Conservation (phyloP, 306 rosid genomes). For the Sesbania bispinosa region DNA sequence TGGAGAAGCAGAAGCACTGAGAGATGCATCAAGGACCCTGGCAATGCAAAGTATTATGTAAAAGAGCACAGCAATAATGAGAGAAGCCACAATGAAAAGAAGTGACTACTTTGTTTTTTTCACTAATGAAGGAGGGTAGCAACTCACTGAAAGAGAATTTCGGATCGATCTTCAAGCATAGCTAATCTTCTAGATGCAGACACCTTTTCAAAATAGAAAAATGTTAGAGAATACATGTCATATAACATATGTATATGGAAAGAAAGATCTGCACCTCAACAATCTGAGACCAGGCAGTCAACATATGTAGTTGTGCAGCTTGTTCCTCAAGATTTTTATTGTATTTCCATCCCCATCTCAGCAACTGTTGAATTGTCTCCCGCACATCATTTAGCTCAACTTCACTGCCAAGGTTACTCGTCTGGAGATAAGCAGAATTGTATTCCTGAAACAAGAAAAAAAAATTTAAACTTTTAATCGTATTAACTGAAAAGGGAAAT, state of each 20-base stretch:
- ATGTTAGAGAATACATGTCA: slow-evolving; percentile 23
- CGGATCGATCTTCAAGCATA: slow-evolving; percentile 79
- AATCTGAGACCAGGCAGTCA: slow-evolving; percentile 96
- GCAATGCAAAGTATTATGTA: slow-evolving; percentile 27
- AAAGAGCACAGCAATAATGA: not conserved
- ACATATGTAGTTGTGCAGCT: slow-evolving; percentile 96
- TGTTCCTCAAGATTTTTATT: slow-evolving; percentile 97
- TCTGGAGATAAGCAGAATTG: slow-evolving; percentile 59
- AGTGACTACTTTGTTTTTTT: not conserved
- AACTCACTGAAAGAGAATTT: slow-evolving; percentile 85
- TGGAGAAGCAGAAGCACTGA: slow-evolving; percentile 88
- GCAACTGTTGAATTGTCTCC: slow-evolving; percentile 81
- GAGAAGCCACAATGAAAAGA: not conserved
- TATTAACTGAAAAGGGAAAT: not conserved
- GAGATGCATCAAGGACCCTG: slow-evolving; percentile 82
- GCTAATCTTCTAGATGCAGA: slow-evolving; percentile 83
- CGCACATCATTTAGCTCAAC: slow-evolving; percentile 66
- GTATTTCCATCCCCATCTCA: slow-evolving; percentile 99
- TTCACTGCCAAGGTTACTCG: slow-evolving; percentile 64
- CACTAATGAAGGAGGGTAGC: not conserved
- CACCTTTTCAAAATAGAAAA: slow-evolving; percentile 42
- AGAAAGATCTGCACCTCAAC: slow-evolving; percentile 66
- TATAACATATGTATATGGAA: not conserved
- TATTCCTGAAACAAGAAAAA: slow-evolving; percentile 61
- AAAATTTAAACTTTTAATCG: slow-evolving; percentile 4